Percentiles rank a stretch among this genome's conserved stretches.
Evolutionary conservation across 163 green algal species (phyloP).

Genomic region (Chlorella variabilis): DNA sequence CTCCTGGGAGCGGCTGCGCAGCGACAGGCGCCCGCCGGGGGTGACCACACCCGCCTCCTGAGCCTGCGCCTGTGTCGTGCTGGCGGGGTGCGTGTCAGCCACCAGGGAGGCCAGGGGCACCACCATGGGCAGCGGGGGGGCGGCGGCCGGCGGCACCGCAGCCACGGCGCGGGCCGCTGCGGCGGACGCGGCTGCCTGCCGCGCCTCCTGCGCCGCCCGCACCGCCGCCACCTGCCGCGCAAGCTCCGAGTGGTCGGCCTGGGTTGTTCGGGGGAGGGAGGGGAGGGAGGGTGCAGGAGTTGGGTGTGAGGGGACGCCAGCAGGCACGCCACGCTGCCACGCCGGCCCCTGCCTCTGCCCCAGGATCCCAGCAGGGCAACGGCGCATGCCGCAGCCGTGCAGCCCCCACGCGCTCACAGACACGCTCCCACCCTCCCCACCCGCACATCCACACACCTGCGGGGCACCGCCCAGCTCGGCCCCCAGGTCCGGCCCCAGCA

Average conservation of each 20-base stretch:
- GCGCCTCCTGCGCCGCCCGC: not conserved
- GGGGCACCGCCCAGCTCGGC: too few species aligned
- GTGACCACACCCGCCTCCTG: too few species aligned
- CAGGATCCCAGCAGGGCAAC: too few species aligned
- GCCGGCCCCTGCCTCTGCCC: not conserved
- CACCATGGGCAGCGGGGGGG: too few species aligned
- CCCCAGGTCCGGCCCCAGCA: not conserved
- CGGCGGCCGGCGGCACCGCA: too few species aligned
- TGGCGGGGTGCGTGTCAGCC: too few species aligned
- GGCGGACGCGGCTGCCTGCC: not conserved
- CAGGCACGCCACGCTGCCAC: not conserved
- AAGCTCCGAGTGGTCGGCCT: slow-evolving; percentile 13
- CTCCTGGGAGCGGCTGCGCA: too few species aligned
- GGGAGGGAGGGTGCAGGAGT: not conserved
- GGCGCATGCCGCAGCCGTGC: not conserved
- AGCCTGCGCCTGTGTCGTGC: too few species aligned
- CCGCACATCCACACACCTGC: not conserved
- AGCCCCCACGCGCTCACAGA: not conserved
- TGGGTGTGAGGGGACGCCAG: not conserved
- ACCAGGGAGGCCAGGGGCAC: too few species aligned
- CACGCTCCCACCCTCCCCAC: not conserved
- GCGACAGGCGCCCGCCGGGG: too few species aligned
- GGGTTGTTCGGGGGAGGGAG: not conserved
- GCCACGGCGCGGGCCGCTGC: not conserved
- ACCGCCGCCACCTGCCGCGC: slow-evolving; percentile 1